These are phyloP conservation scores for Trypanosoma cruzi DNA, from an alignment of 208 protist genomes.

Conservation along the genomic window DNA sequence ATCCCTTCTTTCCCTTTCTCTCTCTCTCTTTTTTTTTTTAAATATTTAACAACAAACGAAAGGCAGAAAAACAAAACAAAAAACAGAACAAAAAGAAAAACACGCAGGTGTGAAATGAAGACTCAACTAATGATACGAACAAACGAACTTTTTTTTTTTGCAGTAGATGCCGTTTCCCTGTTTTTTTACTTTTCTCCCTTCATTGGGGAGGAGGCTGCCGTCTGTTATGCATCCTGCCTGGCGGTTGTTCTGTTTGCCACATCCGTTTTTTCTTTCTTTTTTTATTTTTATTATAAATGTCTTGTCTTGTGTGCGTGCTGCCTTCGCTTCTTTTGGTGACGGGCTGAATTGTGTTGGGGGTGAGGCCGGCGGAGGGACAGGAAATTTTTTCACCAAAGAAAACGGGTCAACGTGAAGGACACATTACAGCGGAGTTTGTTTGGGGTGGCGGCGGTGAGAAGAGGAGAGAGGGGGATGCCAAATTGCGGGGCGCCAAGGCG, in stretches of 20 bases:
- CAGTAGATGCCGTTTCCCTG: no score
- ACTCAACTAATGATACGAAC: slow-evolving; percentile 1
- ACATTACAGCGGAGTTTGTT: no score
- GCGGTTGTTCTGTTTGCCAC: not conserved
- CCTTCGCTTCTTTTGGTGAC: not conserved
- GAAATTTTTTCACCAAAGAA: not conserved
- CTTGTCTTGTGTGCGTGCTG: not conserved
- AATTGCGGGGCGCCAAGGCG: not conserved
- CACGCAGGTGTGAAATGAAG: no score
- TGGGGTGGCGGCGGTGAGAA: no score
- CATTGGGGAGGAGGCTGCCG: no score
- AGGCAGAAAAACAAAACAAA: not conserved
- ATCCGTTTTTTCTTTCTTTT: not conserved
- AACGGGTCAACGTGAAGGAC: not conserved
- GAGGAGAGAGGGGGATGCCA: not conserved
- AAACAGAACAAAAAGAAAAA: not conserved
- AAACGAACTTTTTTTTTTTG: not conserved
- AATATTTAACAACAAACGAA: no score
- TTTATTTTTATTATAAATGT: not conserved
- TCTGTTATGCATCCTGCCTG: not conserved
- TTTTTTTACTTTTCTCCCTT: not conserved
- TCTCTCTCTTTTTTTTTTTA: no score
- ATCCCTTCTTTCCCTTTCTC: not conserved
- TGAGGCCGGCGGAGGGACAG: not conserved
- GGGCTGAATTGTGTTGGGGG: not conserved